These are phyloP conservation scores for Capsicum pubescens DNA, from an alignment of 257 asterid genomes.

Conservation along the genomic window DNA sequence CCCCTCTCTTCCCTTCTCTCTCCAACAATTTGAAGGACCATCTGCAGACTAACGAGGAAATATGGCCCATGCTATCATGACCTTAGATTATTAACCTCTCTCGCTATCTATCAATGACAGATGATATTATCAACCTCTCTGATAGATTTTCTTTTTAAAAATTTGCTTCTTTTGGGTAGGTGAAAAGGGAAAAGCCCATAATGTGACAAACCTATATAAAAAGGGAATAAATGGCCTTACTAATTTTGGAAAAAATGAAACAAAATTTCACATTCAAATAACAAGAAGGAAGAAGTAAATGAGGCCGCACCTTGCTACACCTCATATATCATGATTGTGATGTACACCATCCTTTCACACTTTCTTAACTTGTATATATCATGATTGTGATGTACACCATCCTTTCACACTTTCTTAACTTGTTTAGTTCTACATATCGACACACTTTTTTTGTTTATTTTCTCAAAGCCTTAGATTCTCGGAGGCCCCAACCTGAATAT, in stretches of 20 bases:
- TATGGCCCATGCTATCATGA: constrained; percentile 6
- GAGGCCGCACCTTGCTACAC: constrained; percentile 7
- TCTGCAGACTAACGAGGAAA: not conserved
- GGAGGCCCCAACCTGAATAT: not conserved
- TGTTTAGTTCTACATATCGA: not conserved
- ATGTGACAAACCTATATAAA: constrained; percentile 1
- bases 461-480: not conserved
- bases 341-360: not conserved
- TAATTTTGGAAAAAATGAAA: constrained; percentile 9
- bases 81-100: not conserved
- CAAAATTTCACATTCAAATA: not conserved
- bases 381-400: constrained; percentile 4
- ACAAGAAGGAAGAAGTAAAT: constrained; percentile 20
- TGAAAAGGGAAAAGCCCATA: constrained; percentile 6
- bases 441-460: not conserved
- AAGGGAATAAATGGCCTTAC: constrained; percentile 23
- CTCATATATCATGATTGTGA: constrained; percentile 10
- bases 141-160: not conserved
- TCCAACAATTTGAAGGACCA: constrained; percentile 7
- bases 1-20: not conserved
- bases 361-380: not conserved
- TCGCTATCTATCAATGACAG: not conserved
- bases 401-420: not conserved
- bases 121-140: too few relatives aligned
- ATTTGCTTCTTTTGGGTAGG: constrained; percentile 9